Conservation (phyloP, 106 monocot genomes). For the Gastrodia elata region DNA sequence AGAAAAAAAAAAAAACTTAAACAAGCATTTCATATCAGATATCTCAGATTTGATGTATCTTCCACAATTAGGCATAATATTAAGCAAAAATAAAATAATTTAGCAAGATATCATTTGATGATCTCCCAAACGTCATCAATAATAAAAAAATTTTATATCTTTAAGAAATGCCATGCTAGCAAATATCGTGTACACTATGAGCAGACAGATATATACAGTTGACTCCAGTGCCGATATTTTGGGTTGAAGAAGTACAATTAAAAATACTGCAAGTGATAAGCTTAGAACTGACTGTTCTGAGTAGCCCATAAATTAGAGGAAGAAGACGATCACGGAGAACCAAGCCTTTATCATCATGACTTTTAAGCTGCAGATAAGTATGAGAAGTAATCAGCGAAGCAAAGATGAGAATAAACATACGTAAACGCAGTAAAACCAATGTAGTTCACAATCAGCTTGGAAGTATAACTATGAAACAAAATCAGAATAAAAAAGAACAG, state of each 20-base stretch:
- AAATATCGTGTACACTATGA: neutral
- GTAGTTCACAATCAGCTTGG: neutral
- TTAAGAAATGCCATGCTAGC: neutral
- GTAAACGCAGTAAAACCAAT: neutral
- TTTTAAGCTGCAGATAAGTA: slow-evolving; percentile 37
- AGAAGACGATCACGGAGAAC: slow-evolving; percentile 73
- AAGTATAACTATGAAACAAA: neutral
- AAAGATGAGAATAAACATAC: neutral
- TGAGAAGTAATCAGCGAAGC: neutral
- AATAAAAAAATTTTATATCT: neutral
- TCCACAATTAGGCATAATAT: neutral
- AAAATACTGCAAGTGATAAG: neutral
- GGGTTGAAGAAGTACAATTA: neutral
- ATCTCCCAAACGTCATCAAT: neutral
- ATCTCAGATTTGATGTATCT: neutral
- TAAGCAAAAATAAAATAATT: neutral
- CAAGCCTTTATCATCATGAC: slow-evolving; percentile 67
- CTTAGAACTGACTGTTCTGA: slow-evolving; percentile 68
- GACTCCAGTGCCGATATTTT: neutral
- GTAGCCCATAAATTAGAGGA: slow-evolving; percentile 80
- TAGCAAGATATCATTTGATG: neutral
- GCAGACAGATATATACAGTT: neutral
- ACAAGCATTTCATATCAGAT: neutral
- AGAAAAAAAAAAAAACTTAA: neutral
- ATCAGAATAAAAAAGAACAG: neutral